These are phyloP conservation scores for Monilinia fructigena DNA, from an alignment of 2,329 filamentous ascomycete genomes.

Conservation along the genomic window DNA sequence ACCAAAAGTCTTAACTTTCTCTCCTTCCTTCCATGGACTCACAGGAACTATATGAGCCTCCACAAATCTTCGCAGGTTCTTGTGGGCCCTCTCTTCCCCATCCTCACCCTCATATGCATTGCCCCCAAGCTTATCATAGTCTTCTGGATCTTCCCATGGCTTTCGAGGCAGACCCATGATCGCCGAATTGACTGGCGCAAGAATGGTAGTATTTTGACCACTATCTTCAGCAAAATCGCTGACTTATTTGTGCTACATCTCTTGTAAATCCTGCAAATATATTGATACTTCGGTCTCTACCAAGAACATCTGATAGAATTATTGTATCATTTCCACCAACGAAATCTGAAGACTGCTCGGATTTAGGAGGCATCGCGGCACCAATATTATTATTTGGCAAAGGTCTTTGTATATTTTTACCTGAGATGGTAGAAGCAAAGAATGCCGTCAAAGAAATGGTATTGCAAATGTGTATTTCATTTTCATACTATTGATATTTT, in stretches of 20 bases:
- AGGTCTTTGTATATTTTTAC: slow-evolving; percentile 26
- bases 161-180: slow-evolving; percentile 78
- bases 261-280: slow-evolving; percentile 81
- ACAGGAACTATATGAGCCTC: slow-evolving; percentile 76
- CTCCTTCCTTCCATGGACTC: slow-evolving; percentile 71
- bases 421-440: slow-evolving; percentile 20
- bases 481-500: slow-evolving; percentile 3
- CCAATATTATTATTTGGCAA: slow-evolving; percentile 32
- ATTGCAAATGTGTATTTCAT: slow-evolving; percentile 19
- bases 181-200: slow-evolving; percentile 82
- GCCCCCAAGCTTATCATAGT: slow-evolving; percentile 66
- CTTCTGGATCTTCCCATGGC: slow-evolving; percentile 77
- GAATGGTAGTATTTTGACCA: slow-evolving; percentile 71
- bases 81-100: slow-evolving; percentile 72
- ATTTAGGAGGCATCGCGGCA: slow-evolving; percentile 33
- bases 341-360: slow-evolving; percentile 30
- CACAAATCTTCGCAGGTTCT: slow-evolving; percentile 77
- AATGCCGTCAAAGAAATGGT: slow-evolving; percentile 26
- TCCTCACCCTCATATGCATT: slow-evolving; percentile 73
- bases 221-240: slow-evolving; percentile 66
- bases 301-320: slow-evolving; percentile 81
- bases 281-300: slow-evolving; percentile 73
- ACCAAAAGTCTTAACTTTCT: slow-evolving; percentile 65
- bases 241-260: slow-evolving; percentile 66
- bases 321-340: slow-evolving; percentile 47